Evolutionary conservation across 2,329 filamentous ascomycete species (phyloP).

Genomic region (Penicillium oxalicum): DNA sequence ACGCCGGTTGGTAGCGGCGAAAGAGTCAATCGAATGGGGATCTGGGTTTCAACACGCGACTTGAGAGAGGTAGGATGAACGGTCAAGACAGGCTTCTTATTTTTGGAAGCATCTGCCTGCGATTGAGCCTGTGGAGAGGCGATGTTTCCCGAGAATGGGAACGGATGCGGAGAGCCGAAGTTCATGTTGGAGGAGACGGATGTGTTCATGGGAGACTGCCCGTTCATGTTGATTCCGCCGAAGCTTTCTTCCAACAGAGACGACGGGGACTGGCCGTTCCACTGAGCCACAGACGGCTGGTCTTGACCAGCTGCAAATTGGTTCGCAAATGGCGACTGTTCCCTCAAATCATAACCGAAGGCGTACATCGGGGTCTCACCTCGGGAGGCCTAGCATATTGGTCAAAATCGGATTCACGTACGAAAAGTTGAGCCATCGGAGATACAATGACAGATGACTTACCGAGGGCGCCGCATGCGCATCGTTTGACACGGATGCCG

Average conservation of each 20-base stretch:
- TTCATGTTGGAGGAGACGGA: slow-evolving; percentile 35
- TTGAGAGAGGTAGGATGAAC: slow-evolving; percentile 68
- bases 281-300: slow-evolving; percentile 32
- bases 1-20: slow-evolving; percentile 68
- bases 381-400: slow-evolving; percentile 17
- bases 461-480: slow-evolving; percentile 23
- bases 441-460: slow-evolving; percentile 13
- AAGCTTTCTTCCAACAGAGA: slow-evolving; percentile 42
- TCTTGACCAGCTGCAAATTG: slow-evolving; percentile 23
- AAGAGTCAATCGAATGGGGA: slow-evolving; percentile 76
- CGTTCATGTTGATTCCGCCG: slow-evolving; percentile 42
- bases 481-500: slow-evolving; percentile 7
- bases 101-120: slow-evolving; percentile 25
- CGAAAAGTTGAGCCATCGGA: too few species aligned
- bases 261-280: slow-evolving; percentile 40
- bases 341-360: slow-evolving; percentile 25
- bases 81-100: slow-evolving; percentile 44
- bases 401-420: slow-evolving; percentile 3
- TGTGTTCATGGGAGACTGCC: slow-evolving; percentile 36
- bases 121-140: slow-evolving; percentile 24
- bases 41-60: slow-evolving; percentile 93
- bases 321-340: slow-evolving; percentile 34
- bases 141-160: slow-evolving; percentile 37
- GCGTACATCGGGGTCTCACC: slow-evolving; percentile 30
- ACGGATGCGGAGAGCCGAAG: slow-evolving; percentile 26